Base-by-base conservation (phyloP, 208 protist species). In the Leishmania martiniquensis region DNA sequence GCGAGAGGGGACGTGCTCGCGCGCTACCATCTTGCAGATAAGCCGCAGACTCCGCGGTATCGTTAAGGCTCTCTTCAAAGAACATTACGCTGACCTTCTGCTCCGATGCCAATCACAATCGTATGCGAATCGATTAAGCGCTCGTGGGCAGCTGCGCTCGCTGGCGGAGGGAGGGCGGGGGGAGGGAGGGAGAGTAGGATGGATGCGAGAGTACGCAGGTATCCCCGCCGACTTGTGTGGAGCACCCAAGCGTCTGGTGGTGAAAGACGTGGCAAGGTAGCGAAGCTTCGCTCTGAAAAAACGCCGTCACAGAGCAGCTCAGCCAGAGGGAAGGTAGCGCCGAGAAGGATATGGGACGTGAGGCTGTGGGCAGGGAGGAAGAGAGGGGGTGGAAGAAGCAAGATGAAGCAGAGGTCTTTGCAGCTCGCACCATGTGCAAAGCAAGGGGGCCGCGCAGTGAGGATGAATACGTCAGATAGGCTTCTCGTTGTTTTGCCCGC, bases 51-150 rank as follows among this genome's bases (percentile, higher is more conserved):
- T 84, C 86, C 25, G 82, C 66, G 25, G 83, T 76, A 69, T 91
- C 89, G 44, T 92, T 82, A 25, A 92, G 72, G 67, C 87, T 85
- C 10, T 95, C 91, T 55, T 91, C 91, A 75, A 95, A 95, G 52
- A 95, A 95, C 91, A 93, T 94, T 17, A 39, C 39, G 5, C 5
- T 68, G 32, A n/a, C n/a, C 37, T 49, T 32, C 5, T 68, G 20
- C 63, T 49, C 20, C 32, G 39, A 7, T 45, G 22, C 2, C 47
- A 47, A 17, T 44, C 63, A 9, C 4, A 45, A 67, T 13, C 22
- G 47, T 68, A 39, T 20, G 22, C 47, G 25, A 44, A 68, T 68
- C 22, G 1, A 32, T 25, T 49, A 2, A 39, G 25, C 34, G 6
- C 22, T 15, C 47, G 37, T 29, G 9, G 39, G 39, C 63, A 15